Evolutionary conservation across 2,329 filamentous ascomycete genomes (phyloP).

Genomic region (Dothiorella sarmentorum): DNA sequence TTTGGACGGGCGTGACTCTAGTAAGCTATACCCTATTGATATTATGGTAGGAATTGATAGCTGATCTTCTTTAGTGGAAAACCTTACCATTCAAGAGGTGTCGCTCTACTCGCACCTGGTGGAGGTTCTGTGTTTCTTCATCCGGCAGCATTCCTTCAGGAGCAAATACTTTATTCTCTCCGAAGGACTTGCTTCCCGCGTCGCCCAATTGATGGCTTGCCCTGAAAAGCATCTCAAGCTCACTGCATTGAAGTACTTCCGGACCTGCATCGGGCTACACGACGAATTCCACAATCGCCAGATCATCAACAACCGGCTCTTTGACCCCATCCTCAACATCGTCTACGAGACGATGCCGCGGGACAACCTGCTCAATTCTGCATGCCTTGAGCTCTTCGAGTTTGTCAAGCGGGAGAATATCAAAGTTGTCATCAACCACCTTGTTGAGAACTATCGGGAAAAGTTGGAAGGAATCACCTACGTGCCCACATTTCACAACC

Average conservation of each 20-base stretch:
- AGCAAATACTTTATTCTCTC: conserved; percentile 85
- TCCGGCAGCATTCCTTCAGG: conserved; percentile 80
- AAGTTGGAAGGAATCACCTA: conserved; percentile 73
- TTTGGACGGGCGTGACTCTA: conserved; percentile 61
- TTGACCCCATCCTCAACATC: conserved; percentile 81
- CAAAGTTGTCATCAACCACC: conserved; percentile 75
- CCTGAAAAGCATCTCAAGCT: conserved; percentile 91
- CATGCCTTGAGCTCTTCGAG: conserved; percentile 90
- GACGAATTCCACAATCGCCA: conserved; percentile 90
- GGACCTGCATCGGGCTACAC: conserved; percentile 76
- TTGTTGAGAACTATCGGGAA: conserved; percentile 81
- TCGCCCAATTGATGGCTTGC: conserved; percentile 76
- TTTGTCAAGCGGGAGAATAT: conserved; percentile 63
- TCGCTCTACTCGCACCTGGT: conserved; percentile 89
- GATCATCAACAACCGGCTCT: conserved; percentile 73
- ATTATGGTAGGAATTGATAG: too few species aligned
- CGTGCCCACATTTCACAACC: conserved; percentile 75
- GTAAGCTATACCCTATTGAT: conserved; percentile 38
- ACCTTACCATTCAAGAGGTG: conserved; percentile 77
- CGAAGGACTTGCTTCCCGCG: conserved; percentile 72
- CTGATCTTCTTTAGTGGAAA: conserved; percentile 50
- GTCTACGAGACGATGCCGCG: conserved; percentile 81
- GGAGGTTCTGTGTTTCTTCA: conserved; percentile 90
- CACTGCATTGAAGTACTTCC: conserved; percentile 89
- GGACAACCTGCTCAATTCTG: conserved; percentile 91